Evolutionary conservation across 2,329 filamentous ascomycete genomes (phyloP).

Genomic region (Drechslerella coelobrocha): DNA sequence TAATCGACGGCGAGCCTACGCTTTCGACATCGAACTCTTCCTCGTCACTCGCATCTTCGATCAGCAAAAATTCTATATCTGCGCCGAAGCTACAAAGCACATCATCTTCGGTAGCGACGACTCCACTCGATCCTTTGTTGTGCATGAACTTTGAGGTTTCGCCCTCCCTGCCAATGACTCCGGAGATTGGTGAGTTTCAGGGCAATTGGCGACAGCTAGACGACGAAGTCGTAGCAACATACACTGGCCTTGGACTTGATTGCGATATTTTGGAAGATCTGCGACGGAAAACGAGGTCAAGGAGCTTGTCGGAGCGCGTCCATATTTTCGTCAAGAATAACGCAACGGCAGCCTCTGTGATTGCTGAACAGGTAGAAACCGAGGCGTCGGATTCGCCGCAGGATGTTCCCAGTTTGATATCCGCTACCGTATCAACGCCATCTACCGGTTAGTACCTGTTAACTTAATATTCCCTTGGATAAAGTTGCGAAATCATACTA

Average conservation of each 20-base stretch:
- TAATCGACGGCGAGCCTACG: constrained; percentile 42
- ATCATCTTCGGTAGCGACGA: constrained; percentile 42
- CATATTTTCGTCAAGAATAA: constrained; percentile 20
- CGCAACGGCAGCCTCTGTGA: constrained; percentile 27
- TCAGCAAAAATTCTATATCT: constrained; percentile 46
- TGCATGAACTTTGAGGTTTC: constrained; percentile 45
- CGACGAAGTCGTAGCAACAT: constrained; percentile 45
- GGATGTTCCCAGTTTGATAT: constrained; percentile 2
- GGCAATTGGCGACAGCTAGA: constrained; percentile 49
- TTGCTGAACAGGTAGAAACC: constrained; percentile 35
- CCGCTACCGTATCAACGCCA: neutral
- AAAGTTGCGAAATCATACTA: neutral
- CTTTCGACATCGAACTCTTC: constrained; percentile 45
- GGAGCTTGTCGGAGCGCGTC: constrained; percentile 44
- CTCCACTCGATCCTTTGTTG: constrained; percentile 32
- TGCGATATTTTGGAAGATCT: constrained; percentile 48
- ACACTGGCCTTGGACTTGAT: constrained; percentile 46
- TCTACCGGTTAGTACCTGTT: constrained; percentile 11
- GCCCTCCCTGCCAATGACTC: constrained; percentile 46
- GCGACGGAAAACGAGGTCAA: constrained; percentile 40
- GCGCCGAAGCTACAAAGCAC: constrained; percentile 39
- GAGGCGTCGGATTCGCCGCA: constrained; percentile 6
- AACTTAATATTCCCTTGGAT: neutral
- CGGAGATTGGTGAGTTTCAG: constrained; percentile 49
- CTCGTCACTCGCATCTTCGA: constrained; percentile 41